phyloP scores from a whole-genome alignment of 2,329 filamentous ascomycete species.

The Trichoderma guizhouense region DNA sequence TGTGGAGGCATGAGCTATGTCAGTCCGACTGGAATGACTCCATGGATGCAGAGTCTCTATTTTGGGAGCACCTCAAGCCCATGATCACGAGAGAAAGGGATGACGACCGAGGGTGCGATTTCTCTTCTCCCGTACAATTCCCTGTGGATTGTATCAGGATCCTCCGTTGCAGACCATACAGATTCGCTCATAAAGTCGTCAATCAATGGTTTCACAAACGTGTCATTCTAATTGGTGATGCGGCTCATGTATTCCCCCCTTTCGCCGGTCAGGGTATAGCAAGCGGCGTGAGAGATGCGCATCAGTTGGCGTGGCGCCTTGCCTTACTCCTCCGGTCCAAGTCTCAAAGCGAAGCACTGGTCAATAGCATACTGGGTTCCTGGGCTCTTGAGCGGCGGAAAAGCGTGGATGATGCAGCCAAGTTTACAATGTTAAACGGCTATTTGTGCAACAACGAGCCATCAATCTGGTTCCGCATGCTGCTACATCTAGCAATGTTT shows the following conservation, averaged over 20 bases:
- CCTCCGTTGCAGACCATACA: not conserved
- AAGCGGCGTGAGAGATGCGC: conserved; percentile 33
- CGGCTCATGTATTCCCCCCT: conserved; percentile 51
- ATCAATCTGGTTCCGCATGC: not conserved
- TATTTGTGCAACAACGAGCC: conserved; percentile 13
- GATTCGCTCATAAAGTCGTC: not conserved
- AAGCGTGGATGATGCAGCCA: conserved; percentile 17
- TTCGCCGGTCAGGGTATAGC: conserved; percentile 39
- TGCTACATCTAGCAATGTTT: not conserved
- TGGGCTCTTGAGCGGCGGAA: conserved; percentile 18
- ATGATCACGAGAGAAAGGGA: not conserved
- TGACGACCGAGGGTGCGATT: not conserved
- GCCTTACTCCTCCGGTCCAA: not conserved
- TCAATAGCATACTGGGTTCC: not conserved
- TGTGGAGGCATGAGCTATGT: not conserved
- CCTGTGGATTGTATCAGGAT: not conserved
- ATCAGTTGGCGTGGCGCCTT: conserved; percentile 33
- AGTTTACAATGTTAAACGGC: conserved; percentile 13
- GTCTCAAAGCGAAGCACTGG: not conserved
- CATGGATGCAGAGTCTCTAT: not conserved
- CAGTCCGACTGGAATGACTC: not conserved
- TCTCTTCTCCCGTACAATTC: not conserved
- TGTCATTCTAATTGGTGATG: conserved; percentile 45
- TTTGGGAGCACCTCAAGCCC: not conserved
- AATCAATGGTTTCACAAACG: conserved; percentile 28